phyloP scores from a whole-genome alignment of 1,284 basidiomycete genomes.

The Coniferiporia weirii region DNA sequence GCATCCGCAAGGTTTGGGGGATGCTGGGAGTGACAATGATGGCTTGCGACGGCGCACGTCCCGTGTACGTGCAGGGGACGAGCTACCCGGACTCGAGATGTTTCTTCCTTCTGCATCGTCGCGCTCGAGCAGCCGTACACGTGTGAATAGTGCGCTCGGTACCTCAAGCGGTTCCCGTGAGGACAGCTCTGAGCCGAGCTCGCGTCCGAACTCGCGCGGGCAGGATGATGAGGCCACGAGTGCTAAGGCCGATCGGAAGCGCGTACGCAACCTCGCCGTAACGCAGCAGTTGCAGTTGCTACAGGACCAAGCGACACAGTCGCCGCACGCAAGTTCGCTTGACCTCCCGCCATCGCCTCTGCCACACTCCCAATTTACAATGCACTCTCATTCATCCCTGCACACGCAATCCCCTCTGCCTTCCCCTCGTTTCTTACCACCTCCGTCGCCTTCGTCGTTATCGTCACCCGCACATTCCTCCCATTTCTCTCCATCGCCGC shows the following conservation, averaged over 20 bases:
- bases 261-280: neutral
- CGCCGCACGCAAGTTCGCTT: constrained; percentile 2
- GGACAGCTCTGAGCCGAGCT: neutral
- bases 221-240: constrained; percentile 4
- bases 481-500: neutral
- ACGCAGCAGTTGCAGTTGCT: neutral
- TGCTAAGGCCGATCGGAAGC: neutral
- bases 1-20: neutral
- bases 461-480: neutral
- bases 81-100: constrained; percentile 15
- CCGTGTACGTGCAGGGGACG: constrained; percentile 8
- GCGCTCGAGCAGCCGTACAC: constrained; percentile 12
- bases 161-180: neutral
- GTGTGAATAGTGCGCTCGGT: neutral
- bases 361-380: neutral
- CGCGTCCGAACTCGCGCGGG: constrained; percentile 12
- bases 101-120: constrained; percentile 5
- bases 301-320: neutral
- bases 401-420: neutral
- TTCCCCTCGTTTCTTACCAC: neutral
- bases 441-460: neutral
- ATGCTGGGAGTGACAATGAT: neutral
- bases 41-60: neutral
- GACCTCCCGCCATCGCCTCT: constrained; percentile 8
- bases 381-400: neutral